Percentiles rank a stretch among this genome's conserved stretches.
These are phyloP conservation scores for Aureobasidium zeae DNA, from an alignment of 2,329 filamentous ascomycete genomes.

Conservation along the genomic window DNA sequence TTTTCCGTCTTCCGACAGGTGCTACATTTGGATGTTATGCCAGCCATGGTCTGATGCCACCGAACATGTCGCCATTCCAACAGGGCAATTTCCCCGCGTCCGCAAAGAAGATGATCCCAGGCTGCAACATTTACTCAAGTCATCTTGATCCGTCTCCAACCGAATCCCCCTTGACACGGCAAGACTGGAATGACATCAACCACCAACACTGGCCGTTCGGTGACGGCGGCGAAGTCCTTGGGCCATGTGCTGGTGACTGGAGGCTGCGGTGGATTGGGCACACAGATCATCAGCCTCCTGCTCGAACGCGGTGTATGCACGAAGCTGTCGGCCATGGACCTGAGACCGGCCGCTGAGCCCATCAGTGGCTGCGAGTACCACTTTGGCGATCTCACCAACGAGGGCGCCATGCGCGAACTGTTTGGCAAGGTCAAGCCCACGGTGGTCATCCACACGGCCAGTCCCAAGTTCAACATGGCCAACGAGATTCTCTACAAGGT, in stretches of 20 bases:
- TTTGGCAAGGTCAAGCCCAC: slow-evolving; percentile 37
- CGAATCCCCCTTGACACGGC: too few relatives aligned
- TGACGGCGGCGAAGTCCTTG: slow-evolving; percentile 24
- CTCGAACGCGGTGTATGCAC: slow-evolving; percentile 33
- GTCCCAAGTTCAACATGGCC: slow-evolving; percentile 33
- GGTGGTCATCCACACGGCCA: slow-evolving; percentile 43
- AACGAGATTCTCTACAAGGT: slow-evolving; percentile 40
- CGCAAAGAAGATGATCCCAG: too few relatives aligned
- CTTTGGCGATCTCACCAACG: slow-evolving; percentile 42
- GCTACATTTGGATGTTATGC: too few relatives aligned
- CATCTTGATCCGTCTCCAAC: too few relatives aligned
- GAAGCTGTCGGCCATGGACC: slow-evolving; percentile 40
- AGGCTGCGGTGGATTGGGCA: slow-evolving; percentile 44
- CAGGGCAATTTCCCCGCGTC: background rate
- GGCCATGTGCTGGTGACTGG: slow-evolving; percentile 42
- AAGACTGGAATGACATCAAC: slow-evolving; percentile 7
- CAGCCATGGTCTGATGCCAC: too few relatives aligned
- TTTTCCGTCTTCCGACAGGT: too few relatives aligned
- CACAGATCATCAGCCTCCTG: slow-evolving; percentile 42
- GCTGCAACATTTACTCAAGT: too few relatives aligned
- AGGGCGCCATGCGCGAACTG: slow-evolving; percentile 32
- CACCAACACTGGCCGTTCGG: background rate
- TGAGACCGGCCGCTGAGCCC: slow-evolving; percentile 34
- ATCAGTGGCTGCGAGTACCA: slow-evolving; percentile 39
- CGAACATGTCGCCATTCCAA: too few relatives aligned